Base-by-base conservation (phyloP, 441 rosid genomes). In the Francoa sonchifolia region DNA sequence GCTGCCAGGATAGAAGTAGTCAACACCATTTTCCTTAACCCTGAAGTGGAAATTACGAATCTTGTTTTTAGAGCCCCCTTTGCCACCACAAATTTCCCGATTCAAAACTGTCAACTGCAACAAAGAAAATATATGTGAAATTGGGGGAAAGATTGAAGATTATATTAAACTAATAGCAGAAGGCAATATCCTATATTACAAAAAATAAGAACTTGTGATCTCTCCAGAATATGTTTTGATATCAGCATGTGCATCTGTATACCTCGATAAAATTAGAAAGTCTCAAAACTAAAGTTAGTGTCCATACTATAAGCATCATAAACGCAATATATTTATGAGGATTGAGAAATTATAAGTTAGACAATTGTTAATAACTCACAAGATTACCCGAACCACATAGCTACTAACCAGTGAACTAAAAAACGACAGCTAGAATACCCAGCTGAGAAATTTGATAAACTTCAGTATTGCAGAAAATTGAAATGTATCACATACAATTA, bases 1-100 rank as follows among this genome's bases (percentile, higher is more conserved):
- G 61, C 65, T 69, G 19, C 94, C 92, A 0, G 94, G 96, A 61
- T 76, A 76, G 66, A 89, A 89, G 55, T 57, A 80, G 12, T 89
- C 87, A 2, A 74, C 65, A 3, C 63, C 57, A 42, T 77, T 85
- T 34, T 85, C 96, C 71, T 76, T 85, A 48, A 77, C 62, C 80
- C 50, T 72, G 66, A 75, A 82, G 33, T 82, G 96, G 61, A 89
- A 85, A 66, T 76, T 79, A 56, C 65, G 70, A 40, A 67, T 53
- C 59, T 72, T 69, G 72, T 57, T 76, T 59, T 62, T 50, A 14
- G 63, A 55, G 52, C 53, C 65, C 31, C 65, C 58, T 25, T 32
- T 53, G n/a, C 40, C 50, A n/a, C 43, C 49, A 48, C 39, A 25
- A 5, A 41, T 39, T 56, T 62, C 68, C 44, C 59, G 63, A 72